These are phyloP conservation scores for Mycena galopus DNA, from an alignment of 768 basidiomycete species.

Conservation along the genomic window DNA sequence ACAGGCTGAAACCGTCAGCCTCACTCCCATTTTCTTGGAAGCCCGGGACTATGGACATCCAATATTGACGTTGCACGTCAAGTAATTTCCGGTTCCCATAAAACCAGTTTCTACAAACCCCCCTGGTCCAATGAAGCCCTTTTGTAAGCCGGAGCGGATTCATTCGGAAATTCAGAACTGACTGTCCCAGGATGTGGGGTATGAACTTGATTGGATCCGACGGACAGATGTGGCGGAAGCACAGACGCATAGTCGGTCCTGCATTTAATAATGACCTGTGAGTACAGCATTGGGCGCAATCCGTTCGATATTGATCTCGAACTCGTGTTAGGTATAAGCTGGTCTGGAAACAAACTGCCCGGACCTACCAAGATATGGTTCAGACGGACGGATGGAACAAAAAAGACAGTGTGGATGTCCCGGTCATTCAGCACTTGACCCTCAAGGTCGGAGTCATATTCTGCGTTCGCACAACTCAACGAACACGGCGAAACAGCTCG, in stretches of 20 bases:
- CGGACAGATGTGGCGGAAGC: slow-evolving; percentile 49
- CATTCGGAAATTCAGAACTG: neutral
- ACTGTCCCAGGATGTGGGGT: slow-evolving; percentile 40
- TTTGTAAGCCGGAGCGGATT: neutral
- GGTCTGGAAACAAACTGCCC: slow-evolving; percentile 56
- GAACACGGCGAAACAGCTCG: no score
- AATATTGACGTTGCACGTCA: slow-evolving; percentile 47
- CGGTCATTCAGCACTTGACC: slow-evolving; percentile 49
- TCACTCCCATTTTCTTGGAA: slow-evolving; percentile 41
- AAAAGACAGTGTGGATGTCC: slow-evolving; percentile 45
- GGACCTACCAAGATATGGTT: slow-evolving; percentile 56
- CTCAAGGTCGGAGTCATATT: slow-evolving; percentile 49
- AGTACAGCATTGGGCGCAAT: neutral
- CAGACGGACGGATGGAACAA: slow-evolving; percentile 50
- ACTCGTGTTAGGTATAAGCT: slow-evolving; percentile 48
- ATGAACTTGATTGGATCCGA: slow-evolving; percentile 48
- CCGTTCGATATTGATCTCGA: neutral
- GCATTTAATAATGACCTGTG: slow-evolving; percentile 47
- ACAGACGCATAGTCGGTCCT: slow-evolving; percentile 49
- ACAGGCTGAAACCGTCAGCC: slow-evolving; percentile 39
- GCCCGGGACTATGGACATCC: slow-evolving; percentile 40
- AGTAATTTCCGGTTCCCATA: slow-evolving; percentile 39
- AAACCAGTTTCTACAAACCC: slow-evolving; percentile 43
- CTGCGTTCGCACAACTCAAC: no score
- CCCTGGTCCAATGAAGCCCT: neutral